Percentiles rank a stretch among this genome's conserved stretches.
phyloP scores from a whole-genome alignment of 2,329 filamentous ascomycete genomes.

The Amylocarpus encephaloides region DNA sequence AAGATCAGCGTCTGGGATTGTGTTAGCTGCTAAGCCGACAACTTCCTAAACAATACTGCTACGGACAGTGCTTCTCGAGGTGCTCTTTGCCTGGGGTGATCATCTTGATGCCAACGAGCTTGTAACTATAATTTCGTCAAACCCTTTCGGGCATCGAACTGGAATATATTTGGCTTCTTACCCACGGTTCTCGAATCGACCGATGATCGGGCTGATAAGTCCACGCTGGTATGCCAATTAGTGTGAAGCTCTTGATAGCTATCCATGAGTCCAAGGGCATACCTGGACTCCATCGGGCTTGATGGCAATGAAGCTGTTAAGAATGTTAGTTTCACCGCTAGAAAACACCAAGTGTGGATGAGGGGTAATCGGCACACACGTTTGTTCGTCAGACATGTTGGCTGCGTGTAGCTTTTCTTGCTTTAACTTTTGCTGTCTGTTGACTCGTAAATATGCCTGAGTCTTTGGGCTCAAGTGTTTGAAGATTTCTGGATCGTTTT shows the following conservation, averaged over 20 bases:
- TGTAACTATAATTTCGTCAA: constrained; percentile 59
- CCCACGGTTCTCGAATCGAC: constrained; percentile 95
- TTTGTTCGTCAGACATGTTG: constrained; percentile 77
- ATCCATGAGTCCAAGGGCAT: constrained; percentile 32
- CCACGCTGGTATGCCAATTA: constrained; percentile 61
- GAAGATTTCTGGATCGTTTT: constrained; percentile 38
- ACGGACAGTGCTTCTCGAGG: constrained; percentile 89
- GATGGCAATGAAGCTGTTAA: constrained; percentile 93
- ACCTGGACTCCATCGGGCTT: constrained; percentile 99
- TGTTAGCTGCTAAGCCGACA: background rate
- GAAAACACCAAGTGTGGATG: constrained; percentile 1
- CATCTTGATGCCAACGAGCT: constrained; percentile 98
- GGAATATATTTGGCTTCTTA: constrained; percentile 40
- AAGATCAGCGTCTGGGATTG: constrained; percentile 67
- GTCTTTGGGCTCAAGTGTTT: constrained; percentile 42
- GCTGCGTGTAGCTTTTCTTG: constrained; percentile 31
- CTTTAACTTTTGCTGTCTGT: constrained; percentile 31
- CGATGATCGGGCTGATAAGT: constrained; percentile 95
- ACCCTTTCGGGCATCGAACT: background rate
- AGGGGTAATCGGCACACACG: constrained; percentile 45
- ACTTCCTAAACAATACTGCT: constrained; percentile 26
- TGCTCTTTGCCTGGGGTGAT: constrained; percentile 82
- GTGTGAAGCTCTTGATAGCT: constrained; percentile 1
- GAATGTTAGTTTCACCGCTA: constrained; percentile 29
- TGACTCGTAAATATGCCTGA: constrained; percentile 36